Conservation (phyloP, 2,329 filamentous ascomycete species). For the Fusarium tanahbumbuense region DNA sequence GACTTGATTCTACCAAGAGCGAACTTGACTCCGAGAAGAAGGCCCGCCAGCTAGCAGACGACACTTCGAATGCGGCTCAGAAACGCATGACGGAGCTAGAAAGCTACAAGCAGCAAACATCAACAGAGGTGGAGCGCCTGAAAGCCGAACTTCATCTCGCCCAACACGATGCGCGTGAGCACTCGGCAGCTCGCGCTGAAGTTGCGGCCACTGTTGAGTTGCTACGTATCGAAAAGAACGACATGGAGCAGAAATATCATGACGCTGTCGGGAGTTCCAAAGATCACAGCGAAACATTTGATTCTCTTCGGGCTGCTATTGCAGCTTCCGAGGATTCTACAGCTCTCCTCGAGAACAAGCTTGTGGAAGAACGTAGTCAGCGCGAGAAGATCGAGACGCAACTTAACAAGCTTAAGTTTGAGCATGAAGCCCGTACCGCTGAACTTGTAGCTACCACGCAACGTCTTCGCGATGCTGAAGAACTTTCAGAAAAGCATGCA, state of each 20-base stretch:
- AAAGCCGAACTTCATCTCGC: conserved; percentile 85
- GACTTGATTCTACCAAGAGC: conserved; percentile 73
- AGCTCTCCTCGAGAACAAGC: conserved; percentile 78
- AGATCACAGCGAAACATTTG: conserved; percentile 77
- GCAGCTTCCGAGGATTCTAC: conserved; percentile 82
- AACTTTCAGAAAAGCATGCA: conserved; percentile 87
- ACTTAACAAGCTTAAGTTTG: conserved; percentile 78
- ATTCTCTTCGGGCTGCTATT: conserved; percentile 81
- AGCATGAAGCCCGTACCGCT: conserved; percentile 82
- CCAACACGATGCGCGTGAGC: conserved; percentile 82
- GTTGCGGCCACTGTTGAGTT: conserved; percentile 79
- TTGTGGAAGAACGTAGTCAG: conserved; percentile 83
- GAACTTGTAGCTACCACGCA: conserved; percentile 82
- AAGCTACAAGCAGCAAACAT: conserved; percentile 82
- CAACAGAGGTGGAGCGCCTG: conserved; percentile 85
- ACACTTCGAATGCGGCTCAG: conserved; percentile 84
- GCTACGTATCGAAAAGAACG: conserved; percentile 86
- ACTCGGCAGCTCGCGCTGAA: conserved; percentile 81
- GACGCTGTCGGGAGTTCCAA: conserved; percentile 74
- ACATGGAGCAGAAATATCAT: conserved; percentile 75
- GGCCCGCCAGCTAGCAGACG: conserved; percentile 86
- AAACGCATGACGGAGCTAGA: conserved; percentile 87
- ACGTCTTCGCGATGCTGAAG: conserved; percentile 85
- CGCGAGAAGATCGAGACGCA: conserved; percentile 82
- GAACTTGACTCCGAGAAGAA: conserved; percentile 86